Conservation (phyloP, 495 filamentous ascomycete genomes). For the Penicillium argentinense region DNA sequence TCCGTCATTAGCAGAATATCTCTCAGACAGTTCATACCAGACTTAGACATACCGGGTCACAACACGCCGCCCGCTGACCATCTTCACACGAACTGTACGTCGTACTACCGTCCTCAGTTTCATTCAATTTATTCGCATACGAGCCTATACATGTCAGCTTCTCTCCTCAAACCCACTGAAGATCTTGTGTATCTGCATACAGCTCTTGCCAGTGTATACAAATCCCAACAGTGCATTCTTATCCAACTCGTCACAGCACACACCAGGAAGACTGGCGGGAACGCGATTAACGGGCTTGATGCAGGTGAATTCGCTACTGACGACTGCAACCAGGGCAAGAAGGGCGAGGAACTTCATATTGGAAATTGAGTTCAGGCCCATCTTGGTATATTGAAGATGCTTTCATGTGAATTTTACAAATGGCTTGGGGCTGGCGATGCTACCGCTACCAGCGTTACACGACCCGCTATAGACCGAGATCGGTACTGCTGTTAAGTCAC, state of each 20-base stretch:
- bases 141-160: conserved; percentile 3
- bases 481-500: no score
- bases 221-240: conserved; percentile 4
- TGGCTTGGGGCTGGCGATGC: no score
- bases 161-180: no score
- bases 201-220: conserved; percentile 9
- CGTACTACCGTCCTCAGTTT: conserved; percentile 7
- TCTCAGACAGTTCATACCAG: no score
- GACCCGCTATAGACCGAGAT: no score
- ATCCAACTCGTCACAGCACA: conserved; percentile 10
- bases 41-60: conserved; percentile 14
- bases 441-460: no score
- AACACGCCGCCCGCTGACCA: conserved; percentile 10
- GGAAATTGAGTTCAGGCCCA: no score
- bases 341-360: conserved; percentile 1
- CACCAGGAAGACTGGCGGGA: conserved; percentile 10
- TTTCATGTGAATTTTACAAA: no score
- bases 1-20: not conserved
- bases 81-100: conserved; percentile 10
- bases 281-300: conserved; percentile 18
- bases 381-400: no score
- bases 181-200: no score
- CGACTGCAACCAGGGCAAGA: not conserved
- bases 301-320: conserved; percentile 6
- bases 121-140: conserved; percentile 5